phyloP scores from a whole-genome alignment of 768 basidiomycete species.

The Mycena albidolilacea region DNA sequence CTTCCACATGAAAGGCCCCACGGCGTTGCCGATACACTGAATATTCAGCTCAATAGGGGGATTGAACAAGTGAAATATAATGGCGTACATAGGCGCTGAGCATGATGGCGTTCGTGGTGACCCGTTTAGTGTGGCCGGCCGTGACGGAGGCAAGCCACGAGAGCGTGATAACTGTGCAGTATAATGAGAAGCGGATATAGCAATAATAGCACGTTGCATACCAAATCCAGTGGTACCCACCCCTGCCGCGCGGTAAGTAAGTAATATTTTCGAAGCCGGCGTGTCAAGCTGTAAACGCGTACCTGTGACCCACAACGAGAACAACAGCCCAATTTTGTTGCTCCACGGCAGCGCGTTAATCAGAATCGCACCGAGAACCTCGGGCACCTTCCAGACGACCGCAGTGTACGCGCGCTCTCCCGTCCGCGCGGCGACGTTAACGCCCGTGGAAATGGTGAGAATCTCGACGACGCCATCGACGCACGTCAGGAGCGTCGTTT shows the following conservation, averaged over 20 bases:
- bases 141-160: too few relatives aligned
- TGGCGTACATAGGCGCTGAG: too few relatives aligned
- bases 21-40: too few relatives aligned
- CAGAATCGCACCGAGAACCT: constrained; percentile 63
- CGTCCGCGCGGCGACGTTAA: constrained; percentile 59
- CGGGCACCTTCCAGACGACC: constrained; percentile 64
- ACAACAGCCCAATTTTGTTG: constrained; percentile 66
- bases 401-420: constrained; percentile 66
- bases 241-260: constrained; percentile 43
- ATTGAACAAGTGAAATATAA: too few relatives aligned
- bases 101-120: too few relatives aligned
- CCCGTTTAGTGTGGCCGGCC: too few relatives aligned
- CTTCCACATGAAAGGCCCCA: too few relatives aligned
- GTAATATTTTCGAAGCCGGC: neutral
- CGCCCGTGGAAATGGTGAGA: constrained; percentile 66
- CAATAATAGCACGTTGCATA: neutral
- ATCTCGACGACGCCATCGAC: constrained; percentile 66
- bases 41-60: too few relatives aligned
- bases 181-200: neutral
- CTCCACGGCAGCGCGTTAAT: constrained; percentile 66
- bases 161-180: neutral
- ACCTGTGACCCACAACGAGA: constrained; percentile 59
- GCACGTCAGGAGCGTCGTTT: constrained; percentile 68
- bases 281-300: neutral
- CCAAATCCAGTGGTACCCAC: constrained; percentile 72